phyloP scores from a whole-genome alignment of 2,329 filamentous ascomycete genomes.

The Cadophora gregata region DNA sequence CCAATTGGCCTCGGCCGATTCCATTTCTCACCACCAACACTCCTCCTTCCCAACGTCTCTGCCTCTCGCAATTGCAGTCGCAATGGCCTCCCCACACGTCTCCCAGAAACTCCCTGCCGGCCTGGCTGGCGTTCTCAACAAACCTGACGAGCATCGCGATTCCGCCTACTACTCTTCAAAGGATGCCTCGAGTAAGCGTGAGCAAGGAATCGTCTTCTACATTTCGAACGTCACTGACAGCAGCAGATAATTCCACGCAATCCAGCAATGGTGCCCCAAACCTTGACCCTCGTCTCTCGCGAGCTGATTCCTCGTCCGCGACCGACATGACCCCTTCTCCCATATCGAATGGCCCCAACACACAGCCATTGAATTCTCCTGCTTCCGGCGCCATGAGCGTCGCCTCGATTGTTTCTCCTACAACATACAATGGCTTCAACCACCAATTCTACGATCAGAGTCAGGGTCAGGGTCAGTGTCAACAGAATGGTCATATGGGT shows the following conservation, averaged over 20 bases:
- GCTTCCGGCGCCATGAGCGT: conserved; percentile 67
- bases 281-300: conserved; percentile 31
- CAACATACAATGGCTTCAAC: conserved; percentile 45
- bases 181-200: conserved; percentile 57
- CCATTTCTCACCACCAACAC: neutral
- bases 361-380: conserved; percentile 61
- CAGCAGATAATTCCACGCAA: conserved; percentile 37
- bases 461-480: conserved; percentile 20
- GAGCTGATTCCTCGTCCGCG: conserved; percentile 53
- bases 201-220: conserved; percentile 34
- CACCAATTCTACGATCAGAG: conserved; percentile 34
- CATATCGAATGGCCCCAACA: conserved; percentile 50
- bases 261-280: conserved; percentile 31
- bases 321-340: conserved; percentile 69
- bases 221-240: conserved; percentile 26
- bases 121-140: conserved; percentile 58
- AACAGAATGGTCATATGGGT: conserved; percentile 44
- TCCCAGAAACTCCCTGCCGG: conserved; percentile 48
- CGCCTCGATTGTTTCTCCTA: conserved; percentile 68
- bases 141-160: conserved; percentile 57
- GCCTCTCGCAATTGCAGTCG: conserved; percentile 2
- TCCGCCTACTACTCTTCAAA: conserved; percentile 56
- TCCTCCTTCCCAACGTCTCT: neutral
- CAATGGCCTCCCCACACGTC: conserved; percentile 19
- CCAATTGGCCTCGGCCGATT: conserved; percentile 12